Conservation (phyloP, 495 filamentous ascomycete genomes). For the Neurospora sp. region DNA sequence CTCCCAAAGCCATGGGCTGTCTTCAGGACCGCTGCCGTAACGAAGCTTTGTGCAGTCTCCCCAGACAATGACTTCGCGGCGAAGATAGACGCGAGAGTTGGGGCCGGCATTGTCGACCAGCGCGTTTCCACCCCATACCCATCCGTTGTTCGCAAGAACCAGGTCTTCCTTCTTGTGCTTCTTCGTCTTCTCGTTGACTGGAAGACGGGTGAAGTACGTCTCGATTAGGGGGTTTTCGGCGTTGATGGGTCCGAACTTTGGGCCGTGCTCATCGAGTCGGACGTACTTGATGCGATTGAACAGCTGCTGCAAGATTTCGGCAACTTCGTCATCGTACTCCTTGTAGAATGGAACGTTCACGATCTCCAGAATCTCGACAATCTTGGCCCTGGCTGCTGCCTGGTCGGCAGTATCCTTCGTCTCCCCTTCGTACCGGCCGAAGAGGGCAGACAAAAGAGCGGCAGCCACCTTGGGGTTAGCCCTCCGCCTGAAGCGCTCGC, state of each 20-base stretch:
- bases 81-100: constrained; percentile 77
- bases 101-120: constrained; percentile 90
- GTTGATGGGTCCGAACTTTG: constrained; percentile 73
- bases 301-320: constrained; percentile 76
- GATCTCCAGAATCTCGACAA: constrained; percentile 62
- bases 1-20: constrained; percentile 91
- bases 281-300: constrained; percentile 92
- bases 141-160: constrained; percentile 90
- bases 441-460: constrained; percentile 55
- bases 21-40: constrained; percentile 70
- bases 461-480: constrained; percentile 60
- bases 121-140: constrained; percentile 96
- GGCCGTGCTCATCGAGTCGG: constrained; percentile 82
- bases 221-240: constrained; percentile 77
- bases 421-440: constrained; percentile 54
- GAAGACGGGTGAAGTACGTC: constrained; percentile 88
- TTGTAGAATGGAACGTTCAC: constrained; percentile 80
- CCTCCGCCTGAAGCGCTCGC: constrained; percentile 62
- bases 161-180: constrained; percentile 68
- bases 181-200: constrained; percentile 64
- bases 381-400: constrained; percentile 35
- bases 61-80: constrained; percentile 95
- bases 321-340: constrained; percentile 79
- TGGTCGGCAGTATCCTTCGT: constrained; percentile 31
- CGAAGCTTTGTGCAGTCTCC: constrained; percentile 96